A percentile compares a stretch with the other conserved stretches of the same genome.
These are phyloP conservation scores for Cutaneotrichosporon arboriforme DNA, from an alignment of 1,284 basidiomycete genomes.

Conservation along the genomic window DNA sequence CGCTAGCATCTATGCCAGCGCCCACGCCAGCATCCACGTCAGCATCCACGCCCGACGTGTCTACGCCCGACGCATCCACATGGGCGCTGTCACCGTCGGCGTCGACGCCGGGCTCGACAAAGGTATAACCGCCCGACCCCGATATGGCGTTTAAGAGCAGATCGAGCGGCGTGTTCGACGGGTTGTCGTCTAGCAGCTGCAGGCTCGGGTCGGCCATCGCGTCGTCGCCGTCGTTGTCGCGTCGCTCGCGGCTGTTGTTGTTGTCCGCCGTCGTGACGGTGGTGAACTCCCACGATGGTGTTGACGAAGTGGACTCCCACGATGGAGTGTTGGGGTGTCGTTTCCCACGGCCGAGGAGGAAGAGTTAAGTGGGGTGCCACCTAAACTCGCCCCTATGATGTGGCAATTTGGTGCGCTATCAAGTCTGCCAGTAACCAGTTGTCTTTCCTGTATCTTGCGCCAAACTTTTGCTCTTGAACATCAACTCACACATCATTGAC, in stretches of 20 bases:
- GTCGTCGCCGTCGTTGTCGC: background rate
- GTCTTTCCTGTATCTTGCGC: background rate
- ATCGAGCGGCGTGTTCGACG: conserved; percentile 30
- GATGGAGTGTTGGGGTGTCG: background rate
- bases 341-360: too few species aligned
- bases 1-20: background rate
- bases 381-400: too few species aligned
- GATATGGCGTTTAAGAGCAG: conserved; percentile 43
- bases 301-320: background rate
- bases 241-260: background rate
- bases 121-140: conserved; percentile 14
- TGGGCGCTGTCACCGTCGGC: background rate
- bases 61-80: background rate
- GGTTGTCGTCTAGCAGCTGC: conserved; percentile 16
- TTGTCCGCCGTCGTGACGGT: conserved; percentile 10
- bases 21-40: too few species aligned
- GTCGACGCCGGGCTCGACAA: background rate
- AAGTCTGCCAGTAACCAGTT: too few species aligned
- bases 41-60: background rate
- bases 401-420: too few species aligned
- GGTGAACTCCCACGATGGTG: conserved; percentile 12
- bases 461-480: background rate
- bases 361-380: too few species aligned
- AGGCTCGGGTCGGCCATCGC: conserved; percentile 2
- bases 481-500: background rate